Percentiles rank a stretch among this genome's conserved stretches.
phyloP scores from a whole-genome alignment of 2,329 filamentous ascomycete species.

The Chalaropsis thielavioides region DNA sequence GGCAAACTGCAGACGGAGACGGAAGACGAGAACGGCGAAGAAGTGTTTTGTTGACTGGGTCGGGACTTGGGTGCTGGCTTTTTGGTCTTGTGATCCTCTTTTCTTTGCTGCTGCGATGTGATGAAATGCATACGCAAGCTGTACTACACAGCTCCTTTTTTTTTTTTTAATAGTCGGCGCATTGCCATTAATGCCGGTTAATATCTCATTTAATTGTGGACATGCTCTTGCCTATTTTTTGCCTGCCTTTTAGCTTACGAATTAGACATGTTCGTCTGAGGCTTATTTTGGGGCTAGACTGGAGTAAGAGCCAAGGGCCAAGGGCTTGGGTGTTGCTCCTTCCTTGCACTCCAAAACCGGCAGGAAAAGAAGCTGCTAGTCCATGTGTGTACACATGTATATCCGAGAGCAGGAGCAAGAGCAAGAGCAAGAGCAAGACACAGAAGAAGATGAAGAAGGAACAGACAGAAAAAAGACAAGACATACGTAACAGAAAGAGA shows the following conservation, averaged over 20 bases:
- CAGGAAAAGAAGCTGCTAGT: not conserved
- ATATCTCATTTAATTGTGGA: too few species aligned
- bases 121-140: not conserved
- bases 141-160: not conserved
- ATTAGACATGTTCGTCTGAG: not conserved
- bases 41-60: too few species aligned
- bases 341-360: not conserved
- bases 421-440: not conserved
- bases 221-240: not conserved
- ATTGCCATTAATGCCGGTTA: too few species aligned
- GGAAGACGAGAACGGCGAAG: too few species aligned
- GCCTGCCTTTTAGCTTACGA: not conserved
- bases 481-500: too few species aligned
- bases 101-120: not conserved
- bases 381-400: not conserved
- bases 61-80: not conserved
- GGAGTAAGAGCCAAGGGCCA: not conserved
- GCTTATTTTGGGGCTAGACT: not conserved
- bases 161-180: not conserved
- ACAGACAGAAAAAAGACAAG: too few species aligned
- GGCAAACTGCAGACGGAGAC: too few species aligned
- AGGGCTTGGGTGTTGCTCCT: not conserved
- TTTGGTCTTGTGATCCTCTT: not conserved
- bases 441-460: too few species aligned
- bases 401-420: not conserved